Evolutionary conservation across 306 rosid species (phyloP).

Genomic region (Astragalus glycyphyllos): DNA sequence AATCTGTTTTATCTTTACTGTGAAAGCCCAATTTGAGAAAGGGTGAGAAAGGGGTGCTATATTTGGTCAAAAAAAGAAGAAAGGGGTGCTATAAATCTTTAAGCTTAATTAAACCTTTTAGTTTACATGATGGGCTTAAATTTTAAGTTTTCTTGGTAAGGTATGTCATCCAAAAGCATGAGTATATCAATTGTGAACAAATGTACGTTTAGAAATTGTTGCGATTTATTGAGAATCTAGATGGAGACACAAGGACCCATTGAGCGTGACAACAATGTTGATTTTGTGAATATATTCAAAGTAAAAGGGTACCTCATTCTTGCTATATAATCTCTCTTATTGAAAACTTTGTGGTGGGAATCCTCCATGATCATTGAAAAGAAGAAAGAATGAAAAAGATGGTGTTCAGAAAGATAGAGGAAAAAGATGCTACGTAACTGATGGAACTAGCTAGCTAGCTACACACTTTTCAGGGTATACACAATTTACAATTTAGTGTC

Average conservation of each 20-base stretch:
- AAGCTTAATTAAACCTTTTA: too few relatives aligned
- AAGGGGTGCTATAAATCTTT: too few relatives aligned
- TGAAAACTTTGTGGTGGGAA: constrained; percentile 47
- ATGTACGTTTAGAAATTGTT: neutral
- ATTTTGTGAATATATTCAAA: constrained; percentile 41
- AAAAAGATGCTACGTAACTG: constrained; percentile 39
- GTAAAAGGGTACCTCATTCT: constrained; percentile 41
- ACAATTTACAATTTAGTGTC: constrained; percentile 34
- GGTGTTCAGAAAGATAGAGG: constrained; percentile 25
- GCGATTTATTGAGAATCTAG: constrained; percentile 21
- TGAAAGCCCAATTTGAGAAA: too few relatives aligned
- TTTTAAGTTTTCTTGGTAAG: too few relatives aligned
- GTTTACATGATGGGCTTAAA: too few relatives aligned
- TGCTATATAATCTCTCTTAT: constrained; percentile 37
- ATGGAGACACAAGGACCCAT: constrained; percentile 49
- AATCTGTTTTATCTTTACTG: too few relatives aligned
- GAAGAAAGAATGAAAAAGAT: constrained; percentile 39
- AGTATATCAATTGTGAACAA: too few relatives aligned
- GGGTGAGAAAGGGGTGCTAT: too few relatives aligned
- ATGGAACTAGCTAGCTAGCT: constrained; percentile 42
- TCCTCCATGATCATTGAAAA: constrained; percentile 46
- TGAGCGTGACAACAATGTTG: constrained; percentile 29
- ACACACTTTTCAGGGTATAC: constrained; percentile 39
- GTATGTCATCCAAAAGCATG: too few relatives aligned
- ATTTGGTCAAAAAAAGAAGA: too few relatives aligned